A percentile compares a stretch with the other conserved stretches of the same genome.
Conservation (phyloP, 345 rosid genomes). For the Citrus sinensis region DNA sequence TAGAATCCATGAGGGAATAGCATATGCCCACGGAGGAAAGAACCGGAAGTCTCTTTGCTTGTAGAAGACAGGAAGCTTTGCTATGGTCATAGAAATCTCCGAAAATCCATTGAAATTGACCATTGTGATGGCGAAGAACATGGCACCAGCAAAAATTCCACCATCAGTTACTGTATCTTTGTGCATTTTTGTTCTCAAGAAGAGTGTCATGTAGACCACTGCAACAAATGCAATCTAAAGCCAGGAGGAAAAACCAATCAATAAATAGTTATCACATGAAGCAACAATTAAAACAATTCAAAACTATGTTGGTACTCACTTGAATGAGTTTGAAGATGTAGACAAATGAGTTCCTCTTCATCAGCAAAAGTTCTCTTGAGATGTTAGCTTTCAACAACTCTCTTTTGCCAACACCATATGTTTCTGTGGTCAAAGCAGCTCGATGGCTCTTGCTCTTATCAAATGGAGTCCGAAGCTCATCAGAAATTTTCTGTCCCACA, state of each 20-base stretch:
- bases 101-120: slow-evolving; percentile 70
- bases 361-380: slow-evolving; percentile 49
- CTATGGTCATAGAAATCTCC: slow-evolving; percentile 72
- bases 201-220: slow-evolving; percentile 44
- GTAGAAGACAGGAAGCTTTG: slow-evolving; percentile 82
- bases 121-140: slow-evolving; percentile 48
- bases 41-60: slow-evolving; percentile 74
- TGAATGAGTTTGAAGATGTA: slow-evolving; percentile 48
- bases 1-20: slow-evolving; percentile 79
- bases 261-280: background rate
- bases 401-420: slow-evolving; percentile 44
- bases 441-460: slow-evolving; percentile 48
- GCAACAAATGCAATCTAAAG: slow-evolving; percentile 43
- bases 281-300: background rate
- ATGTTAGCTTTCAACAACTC: slow-evolving; percentile 55
- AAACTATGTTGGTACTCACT: slow-evolving; percentile 21
- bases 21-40: slow-evolving; percentile 79
- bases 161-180: slow-evolving; percentile 43
- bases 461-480: slow-evolving; percentile 48
- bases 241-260: background rate
- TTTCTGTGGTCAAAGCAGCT: slow-evolving; percentile 49
- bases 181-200: slow-evolving; percentile 61
- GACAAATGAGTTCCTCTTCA: slow-evolving; percentile 61
- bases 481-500: slow-evolving; percentile 29
- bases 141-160: slow-evolving; percentile 50